Percentiles rank a stretch among this genome's conserved stretches.
These are phyloP conservation scores for Xylona heveae DNA, from an alignment of 495 filamentous ascomycete genomes.

Conservation along the genomic window DNA sequence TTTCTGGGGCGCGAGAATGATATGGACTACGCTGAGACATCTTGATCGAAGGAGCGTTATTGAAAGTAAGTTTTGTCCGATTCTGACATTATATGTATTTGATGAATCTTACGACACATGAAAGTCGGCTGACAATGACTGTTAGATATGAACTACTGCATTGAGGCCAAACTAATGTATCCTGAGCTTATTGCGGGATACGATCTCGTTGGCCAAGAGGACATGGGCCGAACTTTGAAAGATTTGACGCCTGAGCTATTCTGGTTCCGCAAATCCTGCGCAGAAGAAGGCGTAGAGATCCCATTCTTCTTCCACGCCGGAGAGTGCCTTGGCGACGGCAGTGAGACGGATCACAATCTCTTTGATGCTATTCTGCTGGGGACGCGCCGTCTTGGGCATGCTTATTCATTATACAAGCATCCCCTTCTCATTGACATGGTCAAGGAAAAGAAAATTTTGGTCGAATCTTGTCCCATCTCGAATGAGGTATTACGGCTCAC, in stretches of 20 bases:
- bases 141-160: conserved; percentile 58
- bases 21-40: conserved; percentile 58
- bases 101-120: not conserved
- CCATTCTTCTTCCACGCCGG: conserved; percentile 89
- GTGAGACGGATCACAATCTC: conserved; percentile 57
- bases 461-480: conserved; percentile 74
- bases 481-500: conserved; percentile 69
- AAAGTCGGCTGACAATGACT: not conserved
- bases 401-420: conserved; percentile 75
- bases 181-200: conserved; percentile 65
- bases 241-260: conserved; percentile 68
- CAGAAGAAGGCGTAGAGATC: conserved; percentile 58
- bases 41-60: conserved; percentile 43
- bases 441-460: conserved; percentile 66
- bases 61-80: conserved; percentile 18
- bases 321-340: conserved; percentile 61
- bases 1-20: conserved; percentile 75
- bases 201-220: conserved; percentile 77
- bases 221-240: conserved; percentile 47
- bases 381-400: conserved; percentile 74
- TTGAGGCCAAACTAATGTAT: conserved; percentile 54
- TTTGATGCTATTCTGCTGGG: conserved; percentile 81
- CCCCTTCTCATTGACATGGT: conserved; percentile 72
- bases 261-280: conserved; percentile 78
- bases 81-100: not conserved